phyloP scores from a whole-genome alignment of 306 rosid genomes.

The Senna tora region DNA sequence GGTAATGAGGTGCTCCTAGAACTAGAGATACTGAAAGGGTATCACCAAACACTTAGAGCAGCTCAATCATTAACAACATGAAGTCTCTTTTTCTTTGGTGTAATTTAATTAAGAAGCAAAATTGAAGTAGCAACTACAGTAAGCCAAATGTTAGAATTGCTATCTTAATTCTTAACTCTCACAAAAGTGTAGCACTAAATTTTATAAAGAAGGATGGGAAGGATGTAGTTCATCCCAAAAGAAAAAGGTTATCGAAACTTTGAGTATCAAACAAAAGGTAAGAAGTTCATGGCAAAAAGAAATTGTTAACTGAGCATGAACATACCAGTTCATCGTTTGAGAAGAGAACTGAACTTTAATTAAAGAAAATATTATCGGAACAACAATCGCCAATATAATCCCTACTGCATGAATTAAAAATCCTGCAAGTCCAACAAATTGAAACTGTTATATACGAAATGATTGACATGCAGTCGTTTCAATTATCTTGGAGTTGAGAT shows the following conservation, averaged over 20 bases:
- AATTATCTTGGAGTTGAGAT: conserved; percentile 31
- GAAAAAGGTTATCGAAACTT: neutral
- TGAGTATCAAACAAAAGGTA: conserved; percentile 13
- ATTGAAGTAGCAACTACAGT: neutral
- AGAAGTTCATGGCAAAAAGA: neutral
- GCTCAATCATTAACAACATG: conserved; percentile 26
- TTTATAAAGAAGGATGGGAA: neutral
- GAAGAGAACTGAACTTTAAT: conserved; percentile 66
- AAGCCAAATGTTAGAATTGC: conserved; percentile 9
- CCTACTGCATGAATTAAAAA: conserved; percentile 64
- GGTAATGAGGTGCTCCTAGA: conserved; percentile 13
- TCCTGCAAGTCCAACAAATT: conserved; percentile 60
- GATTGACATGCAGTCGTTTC: conserved; percentile 16
- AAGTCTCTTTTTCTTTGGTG: conserved; percentile 8
- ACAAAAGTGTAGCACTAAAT: neutral
- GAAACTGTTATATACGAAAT: conserved; percentile 27
- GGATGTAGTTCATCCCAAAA: neutral
- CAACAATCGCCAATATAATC: conserved; percentile 64
- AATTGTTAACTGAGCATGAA: conserved; percentile 32
- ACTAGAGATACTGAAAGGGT: conserved; percentile 15
- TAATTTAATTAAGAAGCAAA: conserved; percentile 29
- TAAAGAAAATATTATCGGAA: conserved; percentile 72
- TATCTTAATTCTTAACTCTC: neutral
- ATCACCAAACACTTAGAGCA: conserved; percentile 20
- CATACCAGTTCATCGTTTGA: conserved; percentile 89